phyloP scores from a whole-genome alignment of 208 protist genomes.

The Trypanosomatidae sp. region DNA sequence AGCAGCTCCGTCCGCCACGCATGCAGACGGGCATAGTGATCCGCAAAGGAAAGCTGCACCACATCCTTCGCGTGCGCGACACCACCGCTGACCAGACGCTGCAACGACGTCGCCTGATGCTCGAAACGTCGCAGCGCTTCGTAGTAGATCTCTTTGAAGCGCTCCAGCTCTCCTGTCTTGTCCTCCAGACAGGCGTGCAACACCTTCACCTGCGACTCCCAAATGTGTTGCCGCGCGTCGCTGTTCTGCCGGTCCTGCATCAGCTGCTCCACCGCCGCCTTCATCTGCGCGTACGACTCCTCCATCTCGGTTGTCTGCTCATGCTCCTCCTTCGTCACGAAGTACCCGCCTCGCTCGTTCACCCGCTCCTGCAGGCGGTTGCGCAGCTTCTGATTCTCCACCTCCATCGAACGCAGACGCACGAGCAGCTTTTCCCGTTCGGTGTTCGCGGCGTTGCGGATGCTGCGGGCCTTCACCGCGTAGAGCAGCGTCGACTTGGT shows the following conservation, averaged over 20 bases:
- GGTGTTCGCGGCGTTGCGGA: conserved; percentile 92
- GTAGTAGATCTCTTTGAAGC: conserved; percentile 71
- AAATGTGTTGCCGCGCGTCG: conserved; percentile 77
- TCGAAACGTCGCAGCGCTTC: conserved; percentile 79
- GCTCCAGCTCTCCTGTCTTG: conserved; percentile 70
- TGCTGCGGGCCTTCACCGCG: conserved; percentile 94
- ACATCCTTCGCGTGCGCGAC: conserved; percentile 43
- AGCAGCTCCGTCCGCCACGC: conserved; percentile 48
- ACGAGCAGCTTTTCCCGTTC: conserved; percentile 81
- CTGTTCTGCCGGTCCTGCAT: conserved; percentile 64
- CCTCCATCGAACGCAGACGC: conserved; percentile 81
- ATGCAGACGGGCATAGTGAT: conserved; percentile 39
- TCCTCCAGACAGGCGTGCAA: conserved; percentile 62
- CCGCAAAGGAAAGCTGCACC: conserved; percentile 32
- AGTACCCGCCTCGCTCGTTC: conserved; percentile 83
- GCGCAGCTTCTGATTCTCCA: conserved; percentile 82
- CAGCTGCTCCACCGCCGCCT: conserved; percentile 55
- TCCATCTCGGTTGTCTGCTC: conserved; percentile 60
- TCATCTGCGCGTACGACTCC: conserved; percentile 55
- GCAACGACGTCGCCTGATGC: conserved; percentile 45
- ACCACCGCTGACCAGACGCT: conserved; percentile 53
- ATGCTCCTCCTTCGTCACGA: conserved; percentile 81
- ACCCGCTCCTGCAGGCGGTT: conserved; percentile 89
- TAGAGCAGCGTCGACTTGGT: conserved; percentile 96
- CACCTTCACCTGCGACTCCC: conserved; percentile 71